phyloP scores from a whole-genome alignment of 306 rosid species.

The Cucurbita maxima region DNA sequence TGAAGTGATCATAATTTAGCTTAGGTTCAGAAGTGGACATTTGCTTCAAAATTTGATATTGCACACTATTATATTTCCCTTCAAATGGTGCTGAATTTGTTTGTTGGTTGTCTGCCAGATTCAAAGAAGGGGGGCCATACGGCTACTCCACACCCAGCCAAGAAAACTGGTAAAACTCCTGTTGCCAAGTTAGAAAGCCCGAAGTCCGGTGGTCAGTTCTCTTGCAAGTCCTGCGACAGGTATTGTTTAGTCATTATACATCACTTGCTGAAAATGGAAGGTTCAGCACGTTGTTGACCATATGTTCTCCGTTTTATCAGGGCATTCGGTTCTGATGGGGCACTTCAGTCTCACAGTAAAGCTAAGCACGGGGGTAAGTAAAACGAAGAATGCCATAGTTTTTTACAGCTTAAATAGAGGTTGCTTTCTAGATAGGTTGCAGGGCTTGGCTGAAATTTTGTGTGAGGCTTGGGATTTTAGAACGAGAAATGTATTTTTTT shows the following conservation, averaged over 20 bases:
- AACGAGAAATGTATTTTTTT: background rate
- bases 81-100: background rate
- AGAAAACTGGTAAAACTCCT: conserved; percentile 41
- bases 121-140: conserved; percentile 52
- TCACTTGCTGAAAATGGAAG: background rate
- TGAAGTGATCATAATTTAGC: background rate
- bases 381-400: background rate
- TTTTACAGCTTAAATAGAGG: background rate
- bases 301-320: conserved; percentile 4
- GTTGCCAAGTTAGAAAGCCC: conserved; percentile 39
- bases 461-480: background rate
- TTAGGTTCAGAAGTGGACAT: background rate
- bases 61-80: too few relatives aligned
- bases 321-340: conserved; percentile 43
- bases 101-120: conserved; percentile 17
- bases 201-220: conserved; percentile 43
- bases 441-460: background rate
- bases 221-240: conserved; percentile 60
- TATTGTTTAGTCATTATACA: conserved; percentile 7
- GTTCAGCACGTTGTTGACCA: too few relatives aligned
- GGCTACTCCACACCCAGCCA: conserved; percentile 65
- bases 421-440: background rate
- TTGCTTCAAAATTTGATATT: background rate
- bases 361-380: conserved; percentile 54
- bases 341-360: conserved; percentile 59